Evolutionary conservation across 176 grass and related monocot species (phyloP), one percentile per base, ranked within the genome.

Genomic region (Otatea glauca): DNA sequence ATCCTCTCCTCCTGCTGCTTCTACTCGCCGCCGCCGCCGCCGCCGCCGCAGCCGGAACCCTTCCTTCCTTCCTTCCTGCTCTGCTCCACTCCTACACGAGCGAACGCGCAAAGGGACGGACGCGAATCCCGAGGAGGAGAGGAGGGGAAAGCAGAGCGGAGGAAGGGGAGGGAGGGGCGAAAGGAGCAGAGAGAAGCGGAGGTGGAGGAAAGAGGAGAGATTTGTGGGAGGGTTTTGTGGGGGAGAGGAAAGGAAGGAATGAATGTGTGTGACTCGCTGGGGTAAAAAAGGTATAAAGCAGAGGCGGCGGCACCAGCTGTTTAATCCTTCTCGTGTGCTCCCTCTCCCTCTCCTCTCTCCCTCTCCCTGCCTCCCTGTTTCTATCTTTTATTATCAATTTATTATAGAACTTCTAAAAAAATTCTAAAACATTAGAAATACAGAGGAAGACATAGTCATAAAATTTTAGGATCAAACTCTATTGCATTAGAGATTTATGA

Each of bases 1-100:
- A 77, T 86, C 88, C 70, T 83, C 89, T 54, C 82, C 79, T 47
- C 58, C 79, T 80, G 35, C 66, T 16, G 2, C 75, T 65, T 41
- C 67, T 72, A 75, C 25, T 48, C 20, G 18, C 9, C 49, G 35
- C 70, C 16, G 58, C 45, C 24, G 23, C 59, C 62, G 41, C 78
- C 35, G 8, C 78, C 63, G 15, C 49, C 16, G 80, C 18, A 1
- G 9, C 63, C n/a, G n/a, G n/a, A n/a, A n/a, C n/a, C n/a, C n/a
- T n/a, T n/a, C 54, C 62, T 80, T 18, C 81, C 42, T 41, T 7
- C 20, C 13, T 47, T 16, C 27, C 58, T 65, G 58, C 20, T 50
- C 44, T 5, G 70, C 24, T 72, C 43, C 4, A 7, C 69, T 47
- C 70, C 70, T 58, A 29, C 58, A 83, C 81, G 80, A 21, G 21